These are phyloP conservation scores for Ogataea ramenticola DNA, from an alignment of 805 yeast species.

Conservation along the genomic window DNA sequence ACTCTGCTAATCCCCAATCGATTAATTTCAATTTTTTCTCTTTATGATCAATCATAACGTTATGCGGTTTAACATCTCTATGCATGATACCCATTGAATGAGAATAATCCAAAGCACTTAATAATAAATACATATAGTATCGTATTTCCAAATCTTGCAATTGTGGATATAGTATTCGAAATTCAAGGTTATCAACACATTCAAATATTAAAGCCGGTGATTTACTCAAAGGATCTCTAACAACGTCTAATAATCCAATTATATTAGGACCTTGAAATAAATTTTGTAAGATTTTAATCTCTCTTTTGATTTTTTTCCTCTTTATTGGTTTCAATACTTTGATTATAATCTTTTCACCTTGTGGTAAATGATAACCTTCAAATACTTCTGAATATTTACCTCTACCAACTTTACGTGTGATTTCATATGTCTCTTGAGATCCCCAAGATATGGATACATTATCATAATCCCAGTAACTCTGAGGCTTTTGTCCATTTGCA, in stretches of 20 bases:
- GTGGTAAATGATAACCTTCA: slow-evolving; percentile 66
- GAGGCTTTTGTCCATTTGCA: slow-evolving; percentile 59
- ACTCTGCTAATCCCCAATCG: slow-evolving; percentile 96
- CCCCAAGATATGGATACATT: slow-evolving; percentile 59
- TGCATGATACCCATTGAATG: slow-evolving; percentile 97
- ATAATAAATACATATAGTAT: slow-evolving; percentile 72
- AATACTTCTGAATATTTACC: slow-evolving; percentile 96
- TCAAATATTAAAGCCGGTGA: slow-evolving; percentile 88
- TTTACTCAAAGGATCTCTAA: slow-evolving; percentile 69
- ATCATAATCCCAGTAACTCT: slow-evolving; percentile 83
- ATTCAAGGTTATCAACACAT: slow-evolving; percentile 75
- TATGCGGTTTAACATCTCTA: slow-evolving; percentile 93
- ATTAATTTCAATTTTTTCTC: slow-evolving; percentile 66
- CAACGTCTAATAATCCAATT: slow-evolving; percentile 70
- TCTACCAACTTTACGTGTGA: slow-evolving; percentile 77
- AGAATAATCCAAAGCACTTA: slow-evolving; percentile 79
- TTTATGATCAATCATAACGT: slow-evolving; percentile 87
- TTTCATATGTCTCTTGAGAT: slow-evolving; percentile 46
- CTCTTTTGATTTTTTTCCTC: slow-evolving; percentile 84
- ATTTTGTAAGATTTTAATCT: slow-evolving; percentile 80
- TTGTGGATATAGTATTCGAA: slow-evolving; percentile 72
- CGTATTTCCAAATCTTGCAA: slow-evolving; percentile 71
- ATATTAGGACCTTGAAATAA: slow-evolving; percentile 81
- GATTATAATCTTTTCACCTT: slow-evolving; percentile 64
- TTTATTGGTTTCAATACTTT: slow-evolving; percentile 91